Conservation (phyloP, 805 yeast genomes). For the Wickerhamomyces rabaulensis region DNA sequence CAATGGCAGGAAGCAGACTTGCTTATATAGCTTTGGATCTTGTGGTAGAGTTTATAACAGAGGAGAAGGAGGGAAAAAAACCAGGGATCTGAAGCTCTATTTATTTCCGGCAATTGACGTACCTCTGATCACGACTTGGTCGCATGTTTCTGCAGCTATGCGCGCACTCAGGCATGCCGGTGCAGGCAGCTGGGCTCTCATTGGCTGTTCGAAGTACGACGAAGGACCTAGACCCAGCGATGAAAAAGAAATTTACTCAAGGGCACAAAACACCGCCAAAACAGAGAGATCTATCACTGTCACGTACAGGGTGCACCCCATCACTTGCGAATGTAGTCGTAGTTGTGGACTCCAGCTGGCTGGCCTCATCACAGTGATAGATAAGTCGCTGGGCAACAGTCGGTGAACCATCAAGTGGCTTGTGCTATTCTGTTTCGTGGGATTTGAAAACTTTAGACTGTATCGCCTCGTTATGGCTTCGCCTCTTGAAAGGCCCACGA, state of each 20-base stretch:
- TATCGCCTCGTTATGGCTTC: too few relatives aligned
- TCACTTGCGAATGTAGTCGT: not conserved
- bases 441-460: too few relatives aligned
- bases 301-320: not conserved
- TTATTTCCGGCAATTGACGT: not conserved
- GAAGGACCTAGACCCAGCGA: not conserved
- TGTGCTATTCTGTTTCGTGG: too few relatives aligned
- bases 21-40: not conserved
- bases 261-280: not conserved
- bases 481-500: not conserved
- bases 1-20: not conserved
- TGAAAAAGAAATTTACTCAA: not conserved
- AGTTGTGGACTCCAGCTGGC: not conserved
- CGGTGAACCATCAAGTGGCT: not conserved
- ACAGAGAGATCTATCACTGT: not conserved
- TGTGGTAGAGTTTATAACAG: not conserved
- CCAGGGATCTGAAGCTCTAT: not conserved
- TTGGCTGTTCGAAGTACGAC: not conserved
- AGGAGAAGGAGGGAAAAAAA: not conserved
- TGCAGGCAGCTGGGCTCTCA: not conserved
- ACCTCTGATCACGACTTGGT: not conserved
- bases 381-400: not conserved
- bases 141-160: not conserved
- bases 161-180: not conserved
- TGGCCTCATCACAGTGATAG: not conserved